Conservation (phyloP, 75 land plant genomes). For the Cryptomeria japonica region DNA sequence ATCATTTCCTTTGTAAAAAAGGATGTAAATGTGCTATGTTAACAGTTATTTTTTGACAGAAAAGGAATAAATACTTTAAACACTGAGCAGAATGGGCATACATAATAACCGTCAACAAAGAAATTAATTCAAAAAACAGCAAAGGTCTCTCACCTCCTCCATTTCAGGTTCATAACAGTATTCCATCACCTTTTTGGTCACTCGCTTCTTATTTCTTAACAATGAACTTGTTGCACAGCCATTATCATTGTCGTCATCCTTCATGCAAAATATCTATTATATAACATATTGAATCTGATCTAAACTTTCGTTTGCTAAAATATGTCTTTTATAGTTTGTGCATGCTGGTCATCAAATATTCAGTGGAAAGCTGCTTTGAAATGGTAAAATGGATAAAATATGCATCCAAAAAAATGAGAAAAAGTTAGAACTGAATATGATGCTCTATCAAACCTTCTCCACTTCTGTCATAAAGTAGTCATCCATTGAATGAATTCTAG, state of each 20-base stretch:
- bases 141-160: conserved; percentile 63
- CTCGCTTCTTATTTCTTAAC: conserved; percentile 46
- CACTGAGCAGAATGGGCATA: not conserved
- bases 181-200: conserved; percentile 73
- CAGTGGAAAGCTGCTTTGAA: not conserved
- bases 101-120: not conserved
- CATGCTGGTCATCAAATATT: not conserved
- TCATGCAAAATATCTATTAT: not conserved
- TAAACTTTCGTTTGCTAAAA: not conserved
- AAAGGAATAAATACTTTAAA: not conserved
- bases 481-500: conserved; percentile 91
- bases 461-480: conserved; percentile 93
- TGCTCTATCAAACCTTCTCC: conserved; percentile 56
- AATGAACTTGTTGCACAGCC: conserved; percentile 32
- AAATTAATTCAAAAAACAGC: not conserved
- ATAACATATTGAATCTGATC: not conserved
- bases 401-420: not conserved
- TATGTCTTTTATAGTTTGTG: not conserved
- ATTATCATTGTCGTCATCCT: conserved; percentile 63
- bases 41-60: not conserved
- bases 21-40: not conserved
- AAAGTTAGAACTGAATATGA: not conserved
- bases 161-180: conserved; percentile 93
- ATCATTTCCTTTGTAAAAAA: not conserved
- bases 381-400: not conserved